A percentile compares a stretch with the other conserved stretches of the same genome.
Evolutionary conservation across 2,329 filamentous ascomycete species (phyloP).

Genomic region (Mycosphaerella sp.): DNA sequence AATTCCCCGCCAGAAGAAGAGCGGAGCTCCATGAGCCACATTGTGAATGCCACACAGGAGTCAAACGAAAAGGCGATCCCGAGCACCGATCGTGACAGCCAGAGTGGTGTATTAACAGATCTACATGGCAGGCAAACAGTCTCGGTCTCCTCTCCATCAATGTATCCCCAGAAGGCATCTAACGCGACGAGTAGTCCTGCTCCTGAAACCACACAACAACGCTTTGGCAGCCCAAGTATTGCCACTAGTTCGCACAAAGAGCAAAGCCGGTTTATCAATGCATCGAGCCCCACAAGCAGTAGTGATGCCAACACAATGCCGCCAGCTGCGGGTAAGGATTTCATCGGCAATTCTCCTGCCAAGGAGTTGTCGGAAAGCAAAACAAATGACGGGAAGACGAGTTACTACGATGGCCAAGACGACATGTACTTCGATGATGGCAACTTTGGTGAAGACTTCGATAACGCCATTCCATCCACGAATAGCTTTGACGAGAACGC

Average conservation of each 20-base stretch:
- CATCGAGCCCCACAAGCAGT: neutral
- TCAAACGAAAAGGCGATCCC: too few relatives aligned
- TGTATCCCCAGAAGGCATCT: neutral
- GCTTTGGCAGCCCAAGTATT: constrained; percentile 1
- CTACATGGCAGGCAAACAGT: neutral
- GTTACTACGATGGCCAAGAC: constrained; percentile 17
- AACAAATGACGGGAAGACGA: neutral
- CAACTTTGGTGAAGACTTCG: constrained; percentile 31
- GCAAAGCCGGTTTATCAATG: neutral
- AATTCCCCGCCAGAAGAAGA: neutral
- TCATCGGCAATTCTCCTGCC: neutral
- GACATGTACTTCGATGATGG: constrained; percentile 38
- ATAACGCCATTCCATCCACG: constrained; percentile 1
- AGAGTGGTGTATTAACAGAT: neutral
- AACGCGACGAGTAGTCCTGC: neutral
- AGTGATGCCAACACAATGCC: neutral
- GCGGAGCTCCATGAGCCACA: neutral
- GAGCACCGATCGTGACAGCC: neutral
- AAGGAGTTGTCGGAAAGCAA: neutral
- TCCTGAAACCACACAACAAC: neutral
- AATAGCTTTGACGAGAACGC: constrained; percentile 32
- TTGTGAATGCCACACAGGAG: neutral
- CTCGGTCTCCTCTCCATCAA: neutral
- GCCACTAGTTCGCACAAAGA: neutral
- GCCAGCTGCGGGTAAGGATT: neutral